Conservation (phyloP, 2,329 filamentous ascomycete genomes). For the Mycocentrospora acerina region DNA sequence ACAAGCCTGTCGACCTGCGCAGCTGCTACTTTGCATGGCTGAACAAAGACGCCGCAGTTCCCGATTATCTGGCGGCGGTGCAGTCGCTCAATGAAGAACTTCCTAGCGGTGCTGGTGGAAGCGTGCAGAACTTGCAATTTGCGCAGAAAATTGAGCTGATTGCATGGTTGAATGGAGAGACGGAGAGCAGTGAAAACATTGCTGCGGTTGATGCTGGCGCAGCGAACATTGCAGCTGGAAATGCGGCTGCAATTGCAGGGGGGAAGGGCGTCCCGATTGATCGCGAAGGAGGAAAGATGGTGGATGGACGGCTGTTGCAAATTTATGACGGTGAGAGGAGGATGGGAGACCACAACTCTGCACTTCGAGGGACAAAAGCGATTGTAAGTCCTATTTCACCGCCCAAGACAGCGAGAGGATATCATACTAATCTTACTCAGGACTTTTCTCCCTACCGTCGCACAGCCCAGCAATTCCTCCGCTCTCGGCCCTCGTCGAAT, state of each 20-base stretch:
- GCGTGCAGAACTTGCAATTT: conserved; percentile 86
- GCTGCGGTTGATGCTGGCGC: conserved; percentile 71
- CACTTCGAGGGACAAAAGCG: conserved; percentile 82
- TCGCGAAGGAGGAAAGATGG: conserved; percentile 50
- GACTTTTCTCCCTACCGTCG: conserved; percentile 95
- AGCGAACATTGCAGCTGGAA: conserved; percentile 47
- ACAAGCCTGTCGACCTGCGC: conserved; percentile 76
- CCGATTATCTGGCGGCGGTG: conserved; percentile 85
- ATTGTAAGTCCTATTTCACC: conserved; percentile 64
- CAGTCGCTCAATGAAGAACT: conserved; percentile 80
- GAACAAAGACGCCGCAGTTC: conserved; percentile 86
- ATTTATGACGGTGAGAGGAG: conserved; percentile 91
- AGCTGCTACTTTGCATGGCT: conserved; percentile 96
- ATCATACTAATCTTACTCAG: conserved; percentile 49
- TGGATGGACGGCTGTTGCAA: conserved; percentile 76
- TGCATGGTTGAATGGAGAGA: conserved; percentile 88
- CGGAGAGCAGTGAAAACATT: conserved; percentile 82
- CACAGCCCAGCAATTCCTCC: conserved; percentile 75
- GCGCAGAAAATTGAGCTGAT: conserved; percentile 89
- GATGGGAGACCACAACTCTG: conserved; percentile 89
- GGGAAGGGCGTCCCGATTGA: conserved; percentile 47
- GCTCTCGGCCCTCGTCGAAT: conserved; percentile 48
- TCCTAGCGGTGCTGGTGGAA: conserved; percentile 59
- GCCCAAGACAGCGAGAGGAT: conserved; percentile 5
- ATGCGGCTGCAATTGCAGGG: conserved; percentile 56